phyloP scores from a whole-genome alignment of 352 stramenopile genomes.

The Phytopythium cucurbitacearum region DNA sequence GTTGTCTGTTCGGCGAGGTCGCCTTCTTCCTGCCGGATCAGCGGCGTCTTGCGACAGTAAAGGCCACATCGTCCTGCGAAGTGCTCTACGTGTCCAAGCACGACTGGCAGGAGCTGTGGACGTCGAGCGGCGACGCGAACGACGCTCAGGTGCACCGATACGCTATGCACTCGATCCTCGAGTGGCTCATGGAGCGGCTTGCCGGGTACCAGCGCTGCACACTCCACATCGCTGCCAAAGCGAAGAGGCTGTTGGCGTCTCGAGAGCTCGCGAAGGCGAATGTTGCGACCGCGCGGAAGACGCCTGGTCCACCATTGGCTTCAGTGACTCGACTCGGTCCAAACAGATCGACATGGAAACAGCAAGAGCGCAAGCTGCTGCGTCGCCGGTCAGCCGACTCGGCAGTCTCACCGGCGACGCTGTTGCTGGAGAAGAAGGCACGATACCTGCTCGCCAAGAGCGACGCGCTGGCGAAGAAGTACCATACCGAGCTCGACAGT shows the following conservation, averaged over 20 bases:
- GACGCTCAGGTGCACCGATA: constrained; percentile 52
- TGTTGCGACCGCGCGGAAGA: too few relatives aligned
- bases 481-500: constrained; percentile 7
- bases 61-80: constrained; percentile 54
- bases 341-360: background rate
- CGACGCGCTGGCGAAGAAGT: constrained; percentile 32
- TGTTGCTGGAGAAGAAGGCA: constrained; percentile 61
- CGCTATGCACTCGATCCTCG: constrained; percentile 45
- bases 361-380: background rate
- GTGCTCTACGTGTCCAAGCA: constrained; percentile 59
- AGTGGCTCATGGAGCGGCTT: constrained; percentile 48
- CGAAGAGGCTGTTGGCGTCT: constrained; percentile 19
- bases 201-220: constrained; percentile 31
- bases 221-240: constrained; percentile 37
- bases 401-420: constrained; percentile 23
- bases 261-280: background rate
- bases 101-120: constrained; percentile 64
- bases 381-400: background rate
- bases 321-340: too few relatives aligned
- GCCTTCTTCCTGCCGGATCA: constrained; percentile 62
- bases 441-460: constrained; percentile 49
- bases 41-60: constrained; percentile 55
- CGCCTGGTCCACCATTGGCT: background rate
- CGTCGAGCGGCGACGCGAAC: constrained; percentile 15
- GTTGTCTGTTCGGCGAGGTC: constrained; percentile 64